These are phyloP conservation scores for Leishmania martiniquensis DNA, from an alignment of 208 protist species.

Conservation along the genomic window DNA sequence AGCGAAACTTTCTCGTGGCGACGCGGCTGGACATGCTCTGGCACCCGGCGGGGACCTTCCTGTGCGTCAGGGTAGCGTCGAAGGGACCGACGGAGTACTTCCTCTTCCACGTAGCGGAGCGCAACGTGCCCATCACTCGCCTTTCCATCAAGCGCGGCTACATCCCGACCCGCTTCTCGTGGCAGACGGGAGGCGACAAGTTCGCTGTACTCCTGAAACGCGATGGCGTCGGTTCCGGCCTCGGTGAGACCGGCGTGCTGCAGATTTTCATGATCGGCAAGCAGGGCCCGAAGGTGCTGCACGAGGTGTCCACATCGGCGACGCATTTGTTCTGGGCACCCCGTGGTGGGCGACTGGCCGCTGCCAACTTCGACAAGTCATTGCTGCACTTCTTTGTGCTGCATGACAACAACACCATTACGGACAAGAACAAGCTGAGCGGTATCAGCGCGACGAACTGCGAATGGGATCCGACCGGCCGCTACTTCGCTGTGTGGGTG, in stretches of 20 bases:
- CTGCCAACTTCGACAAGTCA: conserved; percentile 86
- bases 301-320: conserved; percentile 59
- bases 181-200: conserved; percentile 83
- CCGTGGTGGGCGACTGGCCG: conserved; percentile 63
- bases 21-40: conserved; percentile 85
- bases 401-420: conserved; percentile 63
- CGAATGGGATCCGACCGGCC: conserved; percentile 92
- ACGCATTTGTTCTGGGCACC: conserved; percentile 88
- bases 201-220: conserved; percentile 78
- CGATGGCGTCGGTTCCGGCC: conserved; percentile 33
- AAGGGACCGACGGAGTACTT: conserved; percentile 76
- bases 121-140: conserved; percentile 63
- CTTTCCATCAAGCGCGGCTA: conserved; percentile 74
- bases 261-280: conserved; percentile 81
- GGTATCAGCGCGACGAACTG: conserved; percentile 65
- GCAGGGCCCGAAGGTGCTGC: conserved; percentile 78
- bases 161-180: conserved; percentile 80
- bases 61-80: conserved; percentile 78
- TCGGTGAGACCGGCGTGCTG: conserved; percentile 67
- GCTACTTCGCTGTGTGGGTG: conserved; percentile 87
- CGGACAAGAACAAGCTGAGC: conserved; percentile 69
- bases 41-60: conserved; percentile 86
- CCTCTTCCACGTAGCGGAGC: conserved; percentile 71
- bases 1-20: conserved; percentile 83
- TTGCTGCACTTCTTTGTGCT: conserved; percentile 84